Base-by-base conservation (phyloP, 176 grass and related monocot species). In the Calamus simplicifolius region DNA sequence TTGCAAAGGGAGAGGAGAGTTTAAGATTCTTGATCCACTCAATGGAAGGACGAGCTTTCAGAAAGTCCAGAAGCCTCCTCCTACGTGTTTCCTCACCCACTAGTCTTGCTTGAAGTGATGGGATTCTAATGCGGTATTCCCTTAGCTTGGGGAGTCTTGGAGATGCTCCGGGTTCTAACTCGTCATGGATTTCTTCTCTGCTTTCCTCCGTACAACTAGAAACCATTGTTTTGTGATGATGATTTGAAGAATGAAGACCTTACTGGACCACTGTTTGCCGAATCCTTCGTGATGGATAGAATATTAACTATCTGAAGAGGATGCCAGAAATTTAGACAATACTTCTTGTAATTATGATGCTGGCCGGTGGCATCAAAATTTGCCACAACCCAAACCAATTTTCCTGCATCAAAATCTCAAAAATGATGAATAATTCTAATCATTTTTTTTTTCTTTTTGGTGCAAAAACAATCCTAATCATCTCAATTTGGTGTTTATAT, bases 11-110 rank as follows among this genome's bases (percentile, higher is more conserved):
- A 5, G 58, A 69, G 13, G 48, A 49, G 51, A 85, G 25, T 51
- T 81, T 65, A 23, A 85, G 69, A 17, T 48, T 67, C 53, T 72
- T 85, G 8, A 89, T n/a, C 77, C 81, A 85, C 21, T 81, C 57
- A 19, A 81, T 63, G 0, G 80, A 74, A 1, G 85, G 81, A 18
- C 69, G 74, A 8, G 85, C 85, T 67, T 74, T 77, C 4, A 89
- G 85, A 4, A 85, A 73, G 79, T 89, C 81, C 26, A 85, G 54
- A 50, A 85, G 62, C 5, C 86, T 52, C 25, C 13, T 56, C 10
- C 62, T 54, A 19, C 67, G 74, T 35, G 0, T 23, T 0, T 12
- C 8, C 16, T 25, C 49, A 27, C 64, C 51, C 5, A 57, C 21
- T 64, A 17, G 18, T 57, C 53, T 71, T 28, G 81, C 86, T 8